phyloP scores from a whole-genome alignment of 1,284 basidiomycete genomes.

The Trichosporon ovoides region DNA sequence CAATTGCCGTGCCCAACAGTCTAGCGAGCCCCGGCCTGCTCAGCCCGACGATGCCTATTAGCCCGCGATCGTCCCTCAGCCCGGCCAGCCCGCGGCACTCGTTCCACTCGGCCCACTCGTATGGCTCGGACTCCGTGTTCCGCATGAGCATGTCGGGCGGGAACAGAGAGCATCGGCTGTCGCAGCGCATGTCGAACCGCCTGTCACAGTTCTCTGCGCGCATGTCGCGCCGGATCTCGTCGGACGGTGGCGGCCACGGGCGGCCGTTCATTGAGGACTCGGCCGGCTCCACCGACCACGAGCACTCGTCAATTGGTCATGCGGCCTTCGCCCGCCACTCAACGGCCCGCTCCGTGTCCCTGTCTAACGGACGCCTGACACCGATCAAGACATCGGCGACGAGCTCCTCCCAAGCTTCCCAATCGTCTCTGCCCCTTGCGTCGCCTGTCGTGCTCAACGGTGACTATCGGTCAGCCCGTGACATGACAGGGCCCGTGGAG shows the following conservation, averaged over 20 bases:
- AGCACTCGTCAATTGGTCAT: neutral
- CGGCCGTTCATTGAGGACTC: neutral
- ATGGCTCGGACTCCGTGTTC: neutral
- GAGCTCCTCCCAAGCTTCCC: neutral
- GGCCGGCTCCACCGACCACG: neutral
- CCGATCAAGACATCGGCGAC: neutral
- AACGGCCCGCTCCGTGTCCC: neutral
- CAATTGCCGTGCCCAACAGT: neutral
- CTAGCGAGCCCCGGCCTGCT: neutral
- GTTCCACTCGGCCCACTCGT: neutral
- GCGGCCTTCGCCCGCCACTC: neutral
- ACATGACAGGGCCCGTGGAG: constrained; percentile 1
- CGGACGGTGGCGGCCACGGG: neutral
- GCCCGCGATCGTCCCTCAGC: neutral
- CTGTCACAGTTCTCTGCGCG: constrained; percentile 1
- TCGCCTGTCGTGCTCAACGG: neutral
- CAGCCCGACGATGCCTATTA: neutral
- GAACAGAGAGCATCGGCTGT: neutral
- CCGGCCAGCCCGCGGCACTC: neutral
- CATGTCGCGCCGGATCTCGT: constrained; percentile 3
- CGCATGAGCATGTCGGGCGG: neutral
- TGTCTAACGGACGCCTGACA: constrained; percentile 3
- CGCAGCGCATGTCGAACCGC: constrained; percentile 3
- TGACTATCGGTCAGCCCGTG: neutral
- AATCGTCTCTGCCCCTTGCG: neutral